These are phyloP conservation scores for Sugiyamaella boreocaroliniensis DNA, from an alignment of 805 yeast genomes.

Conservation along the genomic window DNA sequence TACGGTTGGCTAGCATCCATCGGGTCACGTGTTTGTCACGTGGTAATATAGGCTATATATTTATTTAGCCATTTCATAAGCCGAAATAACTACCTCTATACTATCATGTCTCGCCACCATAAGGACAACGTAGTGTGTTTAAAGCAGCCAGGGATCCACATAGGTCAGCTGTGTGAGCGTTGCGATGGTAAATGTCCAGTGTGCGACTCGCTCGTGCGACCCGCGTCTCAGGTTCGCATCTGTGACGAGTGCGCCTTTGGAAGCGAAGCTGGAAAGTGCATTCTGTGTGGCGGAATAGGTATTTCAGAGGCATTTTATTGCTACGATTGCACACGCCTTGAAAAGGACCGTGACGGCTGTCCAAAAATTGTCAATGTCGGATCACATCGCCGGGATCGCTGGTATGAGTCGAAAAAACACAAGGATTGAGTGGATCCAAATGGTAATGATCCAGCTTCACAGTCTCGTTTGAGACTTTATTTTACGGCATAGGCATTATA, in stretches of 20 bases:
- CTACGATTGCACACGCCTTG: conserved; percentile 71
- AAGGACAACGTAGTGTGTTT: conserved; percentile 76
- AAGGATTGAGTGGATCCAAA: background rate
- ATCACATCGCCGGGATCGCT: conserved; percentile 59
- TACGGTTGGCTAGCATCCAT: background rate
- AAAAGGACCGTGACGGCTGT: conserved; percentile 86
- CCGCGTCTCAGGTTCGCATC: conserved; percentile 56
- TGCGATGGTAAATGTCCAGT: conserved; percentile 91
- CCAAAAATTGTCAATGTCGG: conserved; percentile 80
- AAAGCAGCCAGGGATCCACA: conserved; percentile 70
- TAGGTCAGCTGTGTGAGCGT: conserved; percentile 69
- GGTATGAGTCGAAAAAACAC: conserved; percentile 43
- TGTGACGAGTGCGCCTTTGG: conserved; percentile 87
- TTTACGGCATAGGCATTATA: too few species aligned
- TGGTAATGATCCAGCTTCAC: too few species aligned
- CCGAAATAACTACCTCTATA: background rate
- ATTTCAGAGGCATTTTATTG: conserved; percentile 74
- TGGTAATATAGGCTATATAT: background rate
- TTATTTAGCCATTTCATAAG: too few species aligned
- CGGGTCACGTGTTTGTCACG: background rate
- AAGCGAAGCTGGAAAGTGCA: conserved; percentile 54
- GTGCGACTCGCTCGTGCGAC: conserved; percentile 80
- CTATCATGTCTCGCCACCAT: conserved; percentile 81
- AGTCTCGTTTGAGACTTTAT: too few species aligned
- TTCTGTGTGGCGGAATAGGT: conserved; percentile 68